Evolutionary conservation across 768 basidiomycete species (phyloP).

Genomic region (Tricholoma furcatifolium): DNA sequence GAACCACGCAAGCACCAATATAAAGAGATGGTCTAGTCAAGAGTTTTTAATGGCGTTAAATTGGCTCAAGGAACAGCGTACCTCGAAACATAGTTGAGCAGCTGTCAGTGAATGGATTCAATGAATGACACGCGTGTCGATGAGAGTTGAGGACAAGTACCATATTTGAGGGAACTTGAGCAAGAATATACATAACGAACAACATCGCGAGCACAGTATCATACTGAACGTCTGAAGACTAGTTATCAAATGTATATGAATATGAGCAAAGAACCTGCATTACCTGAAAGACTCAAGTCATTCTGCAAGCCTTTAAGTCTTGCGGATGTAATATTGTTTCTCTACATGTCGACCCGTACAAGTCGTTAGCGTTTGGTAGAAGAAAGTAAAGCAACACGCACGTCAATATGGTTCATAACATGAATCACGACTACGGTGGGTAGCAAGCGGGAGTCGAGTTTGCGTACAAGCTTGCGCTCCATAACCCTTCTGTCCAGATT

Average conservation of each 20-base stretch:
- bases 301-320: constrained; percentile 29
- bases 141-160: constrained; percentile 22
- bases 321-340: constrained; percentile 26
- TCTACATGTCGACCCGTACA: constrained; percentile 14
- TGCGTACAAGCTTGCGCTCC: constrained; percentile 33
- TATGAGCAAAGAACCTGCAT: no score
- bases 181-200: constrained; percentile 57
- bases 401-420: constrained; percentile 50
- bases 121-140: neutral
- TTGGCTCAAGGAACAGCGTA: constrained; percentile 22
- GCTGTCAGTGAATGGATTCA: constrained; percentile 32
- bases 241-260: no score
- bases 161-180: constrained; percentile 69
- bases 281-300: constrained; percentile 15
- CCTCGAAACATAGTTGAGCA: constrained; percentile 57
- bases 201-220: constrained; percentile 52
- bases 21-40: constrained; percentile 57
- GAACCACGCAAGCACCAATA: constrained; percentile 56
- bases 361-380: neutral
- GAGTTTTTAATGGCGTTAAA: no score
- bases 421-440: constrained; percentile 44
- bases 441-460: constrained; percentile 43
- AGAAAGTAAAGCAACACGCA: constrained; percentile 21
- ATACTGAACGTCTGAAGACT: constrained; percentile 46
- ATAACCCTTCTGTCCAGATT: no score